Evolutionary conservation across 768 basidiomycete species (phyloP), one percentile per base, ranked within the genome.

Genomic region (Xerocomus spinulosus): DNA sequence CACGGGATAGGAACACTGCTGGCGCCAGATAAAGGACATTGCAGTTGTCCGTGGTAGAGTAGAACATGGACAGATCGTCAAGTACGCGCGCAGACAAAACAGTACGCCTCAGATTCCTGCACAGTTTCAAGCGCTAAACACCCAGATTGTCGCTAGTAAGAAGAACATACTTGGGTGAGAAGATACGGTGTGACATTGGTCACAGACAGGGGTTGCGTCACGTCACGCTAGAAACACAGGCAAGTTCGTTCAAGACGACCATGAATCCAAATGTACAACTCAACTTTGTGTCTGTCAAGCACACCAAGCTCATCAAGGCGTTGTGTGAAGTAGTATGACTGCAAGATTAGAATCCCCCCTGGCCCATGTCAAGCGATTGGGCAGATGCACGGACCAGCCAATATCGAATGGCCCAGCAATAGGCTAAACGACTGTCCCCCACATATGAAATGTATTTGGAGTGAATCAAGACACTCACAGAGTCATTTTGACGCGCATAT

Each of bases 401-500:
- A 28, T 18, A 25, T 9, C 44, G 21, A 43, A 40, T 23, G 20
- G 36, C 47, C 18, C 50, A 42, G 14, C 42, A 40, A 48, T 43
- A 3, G 43, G 36, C 41, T 42, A 39, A 44, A 44, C 12, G 46
- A 40, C 50, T 59, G 52, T 59, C 62, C 61, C 60, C n/a, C 47
- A 30, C 52, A 33, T 44, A 53, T 63, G 58, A n/a, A 55, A 52
- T 51, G 50, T 49, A 48, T 51, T 25, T 51, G 35, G 61, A 63
- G 58, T 63, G 62, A 63, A 53, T 42, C 61, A 64, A 66, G 59
- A 61, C 64, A 61, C 62, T 64, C 64, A 59, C 64, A 24, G n/a
- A 41, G 28, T 42, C 42, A 36, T 52, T 53, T 12, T 63, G 51
- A 58, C 49, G 28, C 36, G 51, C 42, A 50, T 41, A 24, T 26